phyloP scores from a whole-genome alignment of 23 red algal species.

The Cyanidioschyzon merolae region DNA sequence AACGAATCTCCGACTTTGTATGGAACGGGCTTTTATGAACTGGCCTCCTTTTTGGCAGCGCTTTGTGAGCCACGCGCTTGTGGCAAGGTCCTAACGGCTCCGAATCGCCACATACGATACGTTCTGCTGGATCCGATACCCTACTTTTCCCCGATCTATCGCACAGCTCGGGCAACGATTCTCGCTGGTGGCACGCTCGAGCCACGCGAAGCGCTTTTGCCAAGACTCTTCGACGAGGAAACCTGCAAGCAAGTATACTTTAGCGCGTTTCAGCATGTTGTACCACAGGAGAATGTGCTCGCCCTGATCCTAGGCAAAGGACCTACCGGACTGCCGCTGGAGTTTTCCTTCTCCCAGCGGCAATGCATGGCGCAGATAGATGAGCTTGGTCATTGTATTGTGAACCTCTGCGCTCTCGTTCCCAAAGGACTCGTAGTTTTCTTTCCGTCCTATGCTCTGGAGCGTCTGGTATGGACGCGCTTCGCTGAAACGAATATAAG shows the following conservation, averaged over 20 bases:
- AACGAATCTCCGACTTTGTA: neutral
- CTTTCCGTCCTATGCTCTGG: constrained; percentile 58
- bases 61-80: no score
- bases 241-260: constrained; percentile 28
- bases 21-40: constrained; percentile 7
- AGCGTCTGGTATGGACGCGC: constrained; percentile 14
- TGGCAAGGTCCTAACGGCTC: neutral
- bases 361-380: constrained; percentile 25
- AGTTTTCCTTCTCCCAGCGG: constrained; percentile 45
- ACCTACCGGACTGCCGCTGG: constrained; percentile 24
- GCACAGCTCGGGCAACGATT: constrained; percentile 46
- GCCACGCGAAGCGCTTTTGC: constrained; percentile 32
- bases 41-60: neutral
- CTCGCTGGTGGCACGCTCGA: constrained; percentile 78
- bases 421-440: constrained; percentile 70
- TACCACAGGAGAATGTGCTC: constrained; percentile 52
- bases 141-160: constrained; percentile 25
- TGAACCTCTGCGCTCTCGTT: constrained; percentile 20
- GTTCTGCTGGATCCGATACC: constrained; percentile 42
- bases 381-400: constrained; percentile 47
- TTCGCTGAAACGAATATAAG: constrained; percentile 27
- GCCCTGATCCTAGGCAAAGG: constrained; percentile 38
- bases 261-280: constrained; percentile 59
- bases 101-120: constrained; percentile 35
- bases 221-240: neutral